Conservation (phyloP, 768 basidiomycete genomes). For the Lentinula raphanica region DNA sequence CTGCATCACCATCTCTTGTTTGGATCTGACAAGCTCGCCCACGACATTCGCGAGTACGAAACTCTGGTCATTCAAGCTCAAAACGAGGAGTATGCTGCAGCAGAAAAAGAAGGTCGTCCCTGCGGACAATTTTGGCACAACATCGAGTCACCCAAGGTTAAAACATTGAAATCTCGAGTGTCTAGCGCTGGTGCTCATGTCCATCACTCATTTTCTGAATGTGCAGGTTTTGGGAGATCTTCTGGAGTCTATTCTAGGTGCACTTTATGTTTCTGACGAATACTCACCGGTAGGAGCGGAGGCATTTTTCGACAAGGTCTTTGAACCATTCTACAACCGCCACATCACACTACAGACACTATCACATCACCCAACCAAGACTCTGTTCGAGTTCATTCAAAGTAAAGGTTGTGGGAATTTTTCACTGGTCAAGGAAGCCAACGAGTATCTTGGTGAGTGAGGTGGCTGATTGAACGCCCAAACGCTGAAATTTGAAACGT, state of each 20-base stretch:
- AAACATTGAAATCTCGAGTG: no score
- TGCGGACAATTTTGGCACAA: constrained; percentile 78
- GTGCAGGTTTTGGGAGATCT: constrained; percentile 70
- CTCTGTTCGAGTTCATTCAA: constrained; percentile 69
- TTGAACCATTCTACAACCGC: constrained; percentile 75
- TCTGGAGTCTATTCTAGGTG: constrained; percentile 76
- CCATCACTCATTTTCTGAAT: constrained; percentile 4
- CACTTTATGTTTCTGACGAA: constrained; percentile 71
- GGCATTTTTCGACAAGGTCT: constrained; percentile 57
- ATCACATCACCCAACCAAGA: constrained; percentile 72
- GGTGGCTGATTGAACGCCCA: no score
- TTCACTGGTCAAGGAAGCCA: constrained; percentile 49
- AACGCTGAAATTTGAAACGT: no score
- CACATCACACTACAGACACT: constrained; percentile 70
- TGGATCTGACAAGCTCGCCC: constrained; percentile 47
- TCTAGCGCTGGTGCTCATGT: no score
- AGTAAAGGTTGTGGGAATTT: constrained; percentile 67
- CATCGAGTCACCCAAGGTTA: constrained; percentile 72
- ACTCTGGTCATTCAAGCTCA: constrained; percentile 40
- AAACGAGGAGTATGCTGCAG: constrained; percentile 39
- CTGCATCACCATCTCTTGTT: constrained; percentile 58
- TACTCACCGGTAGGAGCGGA: constrained; percentile 59
- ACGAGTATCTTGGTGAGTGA: constrained; percentile 51
- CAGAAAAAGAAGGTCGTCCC: constrained; percentile 41
- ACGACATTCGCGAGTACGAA: constrained; percentile 49